These are phyloP conservation scores for Penicillium lividum DNA, from an alignment of 495 filamentous ascomycete species.

Conservation along the genomic window DNA sequence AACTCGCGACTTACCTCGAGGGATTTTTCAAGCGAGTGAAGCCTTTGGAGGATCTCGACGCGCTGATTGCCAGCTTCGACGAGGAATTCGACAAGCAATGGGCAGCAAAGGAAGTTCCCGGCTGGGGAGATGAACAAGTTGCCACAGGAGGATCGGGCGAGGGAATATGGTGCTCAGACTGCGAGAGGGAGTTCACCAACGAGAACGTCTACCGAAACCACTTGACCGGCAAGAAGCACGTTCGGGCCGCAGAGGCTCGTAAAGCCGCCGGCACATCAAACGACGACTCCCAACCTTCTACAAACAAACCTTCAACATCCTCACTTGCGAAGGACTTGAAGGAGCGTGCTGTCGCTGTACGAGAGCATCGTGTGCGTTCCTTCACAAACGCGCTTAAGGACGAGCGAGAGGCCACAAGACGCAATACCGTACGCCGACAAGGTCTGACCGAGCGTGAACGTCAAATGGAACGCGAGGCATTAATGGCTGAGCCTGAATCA, in stretches of 20 bases:
- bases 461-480: slow-evolving; percentile 85
- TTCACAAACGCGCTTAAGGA: slow-evolving; percentile 74
- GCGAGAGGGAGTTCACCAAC: slow-evolving; percentile 93
- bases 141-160: slow-evolving; percentile 61
- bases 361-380: slow-evolving; percentile 78
- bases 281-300: slow-evolving; percentile 24
- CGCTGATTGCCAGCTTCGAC: slow-evolving; percentile 71
- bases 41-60: slow-evolving; percentile 81
- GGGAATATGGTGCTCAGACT: slow-evolving; percentile 83
- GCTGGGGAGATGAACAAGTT: slow-evolving; percentile 68
- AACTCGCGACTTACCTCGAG: slow-evolving; percentile 79
- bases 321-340: slow-evolving; percentile 61
- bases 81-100: slow-evolving; percentile 82
- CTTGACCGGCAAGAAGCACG: slow-evolving; percentile 87
- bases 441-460: slow-evolving; percentile 96
- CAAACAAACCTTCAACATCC: slow-evolving; percentile 23
- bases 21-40: slow-evolving; percentile 76
- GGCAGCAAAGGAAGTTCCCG: slow-evolving; percentile 73
- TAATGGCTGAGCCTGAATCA: slow-evolving; percentile 63
- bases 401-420: slow-evolving; percentile 79
- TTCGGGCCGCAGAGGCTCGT: slow-evolving; percentile 69
- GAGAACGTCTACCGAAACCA: slow-evolving; percentile 92
- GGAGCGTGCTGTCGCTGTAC: slow-evolving; percentile 86
- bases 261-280: slow-evolving; percentile 42
- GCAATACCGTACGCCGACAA: slow-evolving; percentile 91